A percentile compares a stretch with the other conserved stretches of the same genome.
These are phyloP conservation scores for Aquilaria sinensis DNA, from an alignment of 345 rosid genomes.

Conservation along the genomic window DNA sequence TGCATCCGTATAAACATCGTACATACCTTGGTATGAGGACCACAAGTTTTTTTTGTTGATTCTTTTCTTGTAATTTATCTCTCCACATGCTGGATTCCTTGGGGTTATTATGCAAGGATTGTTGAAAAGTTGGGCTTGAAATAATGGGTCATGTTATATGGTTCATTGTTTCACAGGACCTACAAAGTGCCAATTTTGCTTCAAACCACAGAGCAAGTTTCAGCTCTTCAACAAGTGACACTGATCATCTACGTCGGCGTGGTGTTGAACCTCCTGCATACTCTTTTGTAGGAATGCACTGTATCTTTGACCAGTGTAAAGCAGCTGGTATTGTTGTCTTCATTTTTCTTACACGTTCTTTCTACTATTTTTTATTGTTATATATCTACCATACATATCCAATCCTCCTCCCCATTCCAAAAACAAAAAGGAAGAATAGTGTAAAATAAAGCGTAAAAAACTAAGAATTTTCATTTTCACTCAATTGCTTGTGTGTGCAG, in stretches of 20 bases:
- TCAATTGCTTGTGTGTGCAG: slow-evolving; percentile 39
- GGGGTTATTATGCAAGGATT: background rate
- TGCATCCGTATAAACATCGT: background rate
- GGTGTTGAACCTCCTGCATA: slow-evolving; percentile 70
- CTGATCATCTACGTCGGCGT: slow-evolving; percentile 41
- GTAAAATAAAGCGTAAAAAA: no score
- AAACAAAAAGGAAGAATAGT: no score
- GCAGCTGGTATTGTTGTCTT: slow-evolving; percentile 52
- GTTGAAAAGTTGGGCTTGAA: background rate
- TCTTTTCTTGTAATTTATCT: background rate
- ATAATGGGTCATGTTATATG: background rate
- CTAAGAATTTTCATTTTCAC: slow-evolving; percentile 3
- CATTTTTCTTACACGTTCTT: background rate
- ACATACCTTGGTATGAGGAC: background rate
- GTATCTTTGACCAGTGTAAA: slow-evolving; percentile 95
- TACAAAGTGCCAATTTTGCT: slow-evolving; percentile 47
- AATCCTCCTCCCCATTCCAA: background rate
- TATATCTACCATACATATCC: background rate
- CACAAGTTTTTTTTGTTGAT: background rate
- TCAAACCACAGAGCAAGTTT: slow-evolving; percentile 76
- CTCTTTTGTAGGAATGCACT: slow-evolving; percentile 98
- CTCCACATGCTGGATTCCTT: background rate
- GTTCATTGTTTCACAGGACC: slow-evolving; percentile 44
- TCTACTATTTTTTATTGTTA: slow-evolving; percentile 2
- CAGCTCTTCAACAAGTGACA: slow-evolving; percentile 68